phyloP scores from a whole-genome alignment of 768 basidiomycete species.

The Panaeolus papilionaceus region DNA sequence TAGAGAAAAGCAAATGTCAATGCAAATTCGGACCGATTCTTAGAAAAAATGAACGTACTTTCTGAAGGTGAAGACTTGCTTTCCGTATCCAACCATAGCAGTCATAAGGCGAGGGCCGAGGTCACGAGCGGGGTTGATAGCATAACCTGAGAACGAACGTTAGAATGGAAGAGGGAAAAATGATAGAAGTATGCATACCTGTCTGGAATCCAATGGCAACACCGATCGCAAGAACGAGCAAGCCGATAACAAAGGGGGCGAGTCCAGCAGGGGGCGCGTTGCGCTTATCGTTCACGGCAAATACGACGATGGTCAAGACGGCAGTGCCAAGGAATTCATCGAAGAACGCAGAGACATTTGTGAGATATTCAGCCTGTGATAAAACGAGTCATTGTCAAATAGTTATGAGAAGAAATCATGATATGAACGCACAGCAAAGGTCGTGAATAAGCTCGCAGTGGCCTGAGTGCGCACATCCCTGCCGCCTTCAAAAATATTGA shows the following conservation, averaged over 20 bases:
- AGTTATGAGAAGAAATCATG: neutral
- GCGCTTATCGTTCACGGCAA: slow-evolving; percentile 58
- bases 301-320: slow-evolving; percentile 58
- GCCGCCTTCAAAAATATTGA: slow-evolving; percentile 67
- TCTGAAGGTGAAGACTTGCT: slow-evolving; percentile 51
- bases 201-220: slow-evolving; percentile 68
- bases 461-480: slow-evolving; percentile 57
- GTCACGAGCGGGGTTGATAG: slow-evolving; percentile 77
- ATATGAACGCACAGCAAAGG: slow-evolving; percentile 57
- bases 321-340: slow-evolving; percentile 61
- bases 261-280: slow-evolving; percentile 58
- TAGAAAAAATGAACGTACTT: slow-evolving; percentile 36
- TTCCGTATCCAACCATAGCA: slow-evolving; percentile 77
- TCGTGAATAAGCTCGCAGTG: slow-evolving; percentile 64
- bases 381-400: neutral
- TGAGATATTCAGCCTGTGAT: slow-evolving; percentile 44
- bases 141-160: slow-evolving; percentile 46
- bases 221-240: slow-evolving; percentile 65
- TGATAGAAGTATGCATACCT: slow-evolving; percentile 31
- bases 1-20: slow-evolving; percentile 31
- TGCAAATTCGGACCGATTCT: neutral
- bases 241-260: slow-evolving; percentile 59
- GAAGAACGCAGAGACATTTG: slow-evolving; percentile 47
- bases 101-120: slow-evolving; percentile 73
- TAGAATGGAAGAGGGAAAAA: neutral